A percentile compares a stretch with the other conserved stretches of the same genome.
phyloP scores from a whole-genome alignment of 192 early-diverging fungal species.

The Coemansia sp. region DNA sequence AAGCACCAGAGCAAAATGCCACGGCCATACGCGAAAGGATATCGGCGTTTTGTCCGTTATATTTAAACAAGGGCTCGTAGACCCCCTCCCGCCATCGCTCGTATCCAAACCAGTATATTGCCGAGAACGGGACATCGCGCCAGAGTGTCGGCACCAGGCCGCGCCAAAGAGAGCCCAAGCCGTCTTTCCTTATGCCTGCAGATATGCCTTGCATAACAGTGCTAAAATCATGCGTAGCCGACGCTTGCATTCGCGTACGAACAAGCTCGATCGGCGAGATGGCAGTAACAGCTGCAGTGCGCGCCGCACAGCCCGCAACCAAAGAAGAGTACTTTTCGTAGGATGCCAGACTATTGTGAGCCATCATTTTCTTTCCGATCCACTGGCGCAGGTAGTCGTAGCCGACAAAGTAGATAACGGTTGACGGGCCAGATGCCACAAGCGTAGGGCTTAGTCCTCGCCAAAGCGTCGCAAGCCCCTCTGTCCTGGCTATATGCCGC shows the following conservation, averaged over 20 bases:
- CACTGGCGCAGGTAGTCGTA: conserved; percentile 84
- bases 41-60: conserved; percentile 2
- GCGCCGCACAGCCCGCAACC: conserved; percentile 74
- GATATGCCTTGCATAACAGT: conserved; percentile 63
- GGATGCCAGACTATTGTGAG: conserved; percentile 17
- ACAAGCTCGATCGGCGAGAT: conserved; percentile 93
- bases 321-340: conserved; percentile 67
- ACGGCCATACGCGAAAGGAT: conserved; percentile 59
- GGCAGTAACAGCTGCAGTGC: conserved; percentile 73
- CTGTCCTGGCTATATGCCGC: conserved; percentile 73
- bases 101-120: conserved; percentile 92
- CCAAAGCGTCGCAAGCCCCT: conserved; percentile 84
- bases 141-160: conserved; percentile 86
- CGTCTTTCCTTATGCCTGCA: conserved; percentile 64
- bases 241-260: conserved; percentile 88
- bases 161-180: conserved; percentile 74
- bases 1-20: conserved; percentile 81
- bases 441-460: conserved; percentile 85
- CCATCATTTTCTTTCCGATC: conserved; percentile 29
- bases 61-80: conserved; percentile 28
- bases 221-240: conserved; percentile 61
- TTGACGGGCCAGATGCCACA: conserved; percentile 87
- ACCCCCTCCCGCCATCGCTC: conserved; percentile 72
- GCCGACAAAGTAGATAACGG: conserved; percentile 92
- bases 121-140: conserved; percentile 97